These are phyloP conservation scores for Epichloe baconii DNA, from an alignment of 2,329 filamentous ascomycete genomes.

Conservation along the genomic window DNA sequence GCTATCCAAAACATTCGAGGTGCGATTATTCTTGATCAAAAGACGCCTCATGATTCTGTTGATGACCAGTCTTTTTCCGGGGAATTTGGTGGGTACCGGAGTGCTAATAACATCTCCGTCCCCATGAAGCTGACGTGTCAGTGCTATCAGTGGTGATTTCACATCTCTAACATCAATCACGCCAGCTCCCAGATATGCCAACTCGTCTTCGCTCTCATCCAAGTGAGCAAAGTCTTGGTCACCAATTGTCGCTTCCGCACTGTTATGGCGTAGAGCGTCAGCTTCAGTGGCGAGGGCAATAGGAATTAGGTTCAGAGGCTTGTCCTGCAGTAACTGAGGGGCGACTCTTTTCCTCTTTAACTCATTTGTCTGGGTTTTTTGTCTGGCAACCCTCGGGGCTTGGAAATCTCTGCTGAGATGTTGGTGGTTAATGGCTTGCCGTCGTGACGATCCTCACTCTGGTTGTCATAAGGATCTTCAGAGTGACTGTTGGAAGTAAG, in stretches of 20 bases:
- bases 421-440: neutral
- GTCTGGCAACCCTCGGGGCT: neutral
- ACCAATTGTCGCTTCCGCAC: too few species aligned
- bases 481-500: neutral
- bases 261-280: neutral
- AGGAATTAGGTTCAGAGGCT: neutral
- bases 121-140: constrained; percentile 14
- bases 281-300: constrained; percentile 5
- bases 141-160: constrained; percentile 9
- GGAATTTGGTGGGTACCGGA: constrained; percentile 15
- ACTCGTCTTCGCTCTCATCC: constrained; percentile 9
- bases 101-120: constrained; percentile 15
- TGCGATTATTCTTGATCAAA: constrained; percentile 18
- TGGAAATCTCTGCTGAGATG: neutral
- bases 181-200: constrained; percentile 24
- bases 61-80: constrained; percentile 32
- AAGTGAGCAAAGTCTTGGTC: constrained; percentile 4
- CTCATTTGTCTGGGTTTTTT: constrained; percentile 10
- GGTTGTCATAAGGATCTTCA: neutral
- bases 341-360: constrained; percentile 16
- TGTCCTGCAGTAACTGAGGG: constrained; percentile 11
- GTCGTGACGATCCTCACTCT: neutral
- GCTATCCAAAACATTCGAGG: neutral
- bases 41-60: constrained; percentile 27
- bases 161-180: constrained; percentile 14